Base-by-base conservation (phyloP, 805 yeast species). In the Teunomyces aglyptinius region DNA sequence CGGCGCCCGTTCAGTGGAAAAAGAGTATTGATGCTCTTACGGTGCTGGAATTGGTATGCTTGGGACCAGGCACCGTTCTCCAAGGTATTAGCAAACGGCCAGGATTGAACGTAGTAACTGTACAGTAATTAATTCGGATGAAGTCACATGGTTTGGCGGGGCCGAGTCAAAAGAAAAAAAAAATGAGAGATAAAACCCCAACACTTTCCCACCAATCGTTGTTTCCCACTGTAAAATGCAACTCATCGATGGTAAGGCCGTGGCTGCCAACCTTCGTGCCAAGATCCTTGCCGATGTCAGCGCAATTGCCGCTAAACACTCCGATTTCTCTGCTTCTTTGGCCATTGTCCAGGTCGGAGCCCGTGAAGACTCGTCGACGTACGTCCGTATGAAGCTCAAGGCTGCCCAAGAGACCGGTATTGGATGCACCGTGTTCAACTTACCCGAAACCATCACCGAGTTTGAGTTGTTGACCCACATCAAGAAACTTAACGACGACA, bases 311-410 rank as follows among this genome's bases (percentile, higher is more conserved):
- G 50, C 64, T 8, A 61, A 67, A 28, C 72, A 77, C 53, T 76
- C 83, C 12, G 71, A 70, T 41, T 86, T 86, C 65, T 69, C 72
- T 52, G 94, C 96, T 26, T 75, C 73, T 36, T 71, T 87, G 59
- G 73, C 82, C 50, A 86, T 87, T 53, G 73, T 87, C 52, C 96
- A 87, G 68, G 86, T 87, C 18, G 96, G 95, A 46, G 70, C 71
- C 20, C 76, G 92, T 64, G 85, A 85, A 18, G 96, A 87, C 59
- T 86, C 94, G 10, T 72, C 85, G n/a, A 85, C 89, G 3, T 87
- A 87, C 64, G 91, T 87, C 40, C 78, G 81, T 53, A 86, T 85
- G 89, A 87, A 87, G 65, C 67, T 84, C 49, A 85, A 82, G 63
- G 92, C 94, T 8, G 87, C 92, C 24, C 71, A 75, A 46, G 88